phyloP scores from a whole-genome alignment of 2,329 filamentous ascomycete species.

The Cryoendolithus antarcticus region DNA sequence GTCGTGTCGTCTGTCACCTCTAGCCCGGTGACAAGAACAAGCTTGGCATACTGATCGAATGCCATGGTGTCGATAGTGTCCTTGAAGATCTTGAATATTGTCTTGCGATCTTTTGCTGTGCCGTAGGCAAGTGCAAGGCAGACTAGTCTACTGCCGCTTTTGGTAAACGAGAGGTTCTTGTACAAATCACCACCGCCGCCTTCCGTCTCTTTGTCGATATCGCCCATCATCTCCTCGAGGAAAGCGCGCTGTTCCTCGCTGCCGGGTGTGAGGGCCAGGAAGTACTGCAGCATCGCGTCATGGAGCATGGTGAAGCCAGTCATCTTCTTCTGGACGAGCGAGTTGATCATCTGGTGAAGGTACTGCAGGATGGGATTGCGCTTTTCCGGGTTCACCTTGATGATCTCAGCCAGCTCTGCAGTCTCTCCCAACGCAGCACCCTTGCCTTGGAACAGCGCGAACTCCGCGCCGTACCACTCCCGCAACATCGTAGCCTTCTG shows the following conservation, averaged over 20 bases:
- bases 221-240: conserved; percentile 78
- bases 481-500: conserved; percentile 77
- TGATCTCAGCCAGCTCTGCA: conserved; percentile 61
- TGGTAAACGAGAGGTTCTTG: conserved; percentile 94
- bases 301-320: conserved; percentile 96
- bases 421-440: conserved; percentile 27
- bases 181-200: conserved; percentile 63
- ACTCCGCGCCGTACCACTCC: conserved; percentile 96
- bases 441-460: conserved; percentile 63
- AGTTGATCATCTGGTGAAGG: conserved; percentile 76
- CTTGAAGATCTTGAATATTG: conserved; percentile 78
- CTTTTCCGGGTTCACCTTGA: conserved; percentile 72
- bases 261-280: conserved; percentile 62
- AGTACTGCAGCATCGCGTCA: conserved; percentile 97
- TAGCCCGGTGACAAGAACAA: conserved; percentile 71
- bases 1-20: conserved; percentile 94
- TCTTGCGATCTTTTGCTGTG: conserved; percentile 82
- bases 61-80: conserved; percentile 80
- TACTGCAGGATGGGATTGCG: conserved; percentile 75
- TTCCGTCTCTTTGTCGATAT: conserved; percentile 51
- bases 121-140: conserved; percentile 74
- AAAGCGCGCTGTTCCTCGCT: conserved; percentile 79
- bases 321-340: conserved; percentile 88
- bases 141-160: conserved; percentile 70
- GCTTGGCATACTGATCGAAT: conserved; percentile 63